phyloP scores from a whole-genome alignment of 495 filamentous ascomycete species.

The Penicillium arizonense region DNA sequence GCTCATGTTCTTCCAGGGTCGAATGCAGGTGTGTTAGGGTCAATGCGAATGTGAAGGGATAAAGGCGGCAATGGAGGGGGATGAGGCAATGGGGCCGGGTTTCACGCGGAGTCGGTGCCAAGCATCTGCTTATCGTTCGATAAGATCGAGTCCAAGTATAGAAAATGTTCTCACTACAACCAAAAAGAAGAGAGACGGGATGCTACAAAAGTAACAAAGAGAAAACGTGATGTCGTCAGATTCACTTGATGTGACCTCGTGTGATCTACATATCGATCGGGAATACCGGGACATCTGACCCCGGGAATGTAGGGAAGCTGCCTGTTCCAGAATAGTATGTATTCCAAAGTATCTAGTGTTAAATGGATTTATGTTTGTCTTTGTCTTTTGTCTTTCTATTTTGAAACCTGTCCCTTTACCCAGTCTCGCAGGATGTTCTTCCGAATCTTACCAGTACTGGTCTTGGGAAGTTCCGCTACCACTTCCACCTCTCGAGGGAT shows the following conservation, averaged over 20 bases:
- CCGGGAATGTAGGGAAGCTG: constrained; percentile 6
- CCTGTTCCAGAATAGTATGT: background rate
- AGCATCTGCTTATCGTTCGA: constrained; percentile 24
- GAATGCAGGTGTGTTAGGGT: constrained; percentile 8
- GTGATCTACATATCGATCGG: constrained; percentile 7
- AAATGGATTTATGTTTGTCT: background rate
- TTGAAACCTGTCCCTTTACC: constrained; percentile 55
- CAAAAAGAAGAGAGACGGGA: background rate
- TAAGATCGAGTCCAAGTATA: constrained; percentile 16
- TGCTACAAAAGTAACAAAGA: background rate
- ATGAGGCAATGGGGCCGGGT: constrained; percentile 25
- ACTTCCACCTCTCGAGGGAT: constrained; percentile 91
- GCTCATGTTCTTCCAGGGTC: constrained; percentile 3
- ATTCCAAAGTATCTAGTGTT: background rate
- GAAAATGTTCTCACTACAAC: background rate
- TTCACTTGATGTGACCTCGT: constrained; percentile 17
- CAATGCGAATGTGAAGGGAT: constrained; percentile 15
- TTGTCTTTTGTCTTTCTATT: background rate
- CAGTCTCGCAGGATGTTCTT: constrained; percentile 92
- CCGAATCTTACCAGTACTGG: constrained; percentile 91
- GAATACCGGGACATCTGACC: constrained; percentile 3
- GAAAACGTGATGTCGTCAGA: background rate
- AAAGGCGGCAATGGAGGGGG: constrained; percentile 23
- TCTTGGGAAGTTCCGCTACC: constrained; percentile 87
- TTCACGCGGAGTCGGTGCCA: constrained; percentile 27